These are phyloP conservation scores for Pulveroboletus sp. DNA, from an alignment of 768 basidiomycete species.

Conservation along the genomic window DNA sequence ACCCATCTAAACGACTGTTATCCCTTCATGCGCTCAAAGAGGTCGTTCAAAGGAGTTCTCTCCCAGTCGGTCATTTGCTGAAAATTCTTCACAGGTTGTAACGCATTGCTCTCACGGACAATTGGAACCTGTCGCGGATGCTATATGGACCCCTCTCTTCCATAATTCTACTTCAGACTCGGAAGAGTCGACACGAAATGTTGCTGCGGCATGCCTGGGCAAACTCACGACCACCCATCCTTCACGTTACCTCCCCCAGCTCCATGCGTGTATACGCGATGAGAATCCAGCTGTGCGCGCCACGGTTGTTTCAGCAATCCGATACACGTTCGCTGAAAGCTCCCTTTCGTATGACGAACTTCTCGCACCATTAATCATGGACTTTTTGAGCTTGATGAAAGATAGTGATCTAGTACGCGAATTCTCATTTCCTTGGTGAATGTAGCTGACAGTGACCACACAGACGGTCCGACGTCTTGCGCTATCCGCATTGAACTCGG, in stretches of 20 bases:
- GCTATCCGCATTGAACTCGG: slow-evolving; percentile 87
- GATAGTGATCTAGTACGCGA: slow-evolving; percentile 76
- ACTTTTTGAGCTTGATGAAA: slow-evolving; percentile 88
- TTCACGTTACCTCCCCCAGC: slow-evolving; percentile 83
- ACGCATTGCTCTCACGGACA: slow-evolving; percentile 84
- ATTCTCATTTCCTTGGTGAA: background rate
- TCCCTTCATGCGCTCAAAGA: slow-evolving; percentile 93
- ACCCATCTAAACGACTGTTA: slow-evolving; percentile 75
- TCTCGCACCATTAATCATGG: slow-evolving; percentile 80
- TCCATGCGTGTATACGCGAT: slow-evolving; percentile 78
- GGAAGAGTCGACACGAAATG: slow-evolving; percentile 90
- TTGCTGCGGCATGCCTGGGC: slow-evolving; percentile 94
- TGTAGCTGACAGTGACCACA: background rate
- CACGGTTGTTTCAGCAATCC: slow-evolving; percentile 87
- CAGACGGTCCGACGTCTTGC: slow-evolving; percentile 90
- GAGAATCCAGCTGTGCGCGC: slow-evolving; percentile 69
- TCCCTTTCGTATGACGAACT: slow-evolving; percentile 84
- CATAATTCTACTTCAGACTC: slow-evolving; percentile 77
- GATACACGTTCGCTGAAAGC: slow-evolving; percentile 86
- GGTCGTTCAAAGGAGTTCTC: slow-evolving; percentile 35
- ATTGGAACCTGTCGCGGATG: slow-evolving; percentile 80
- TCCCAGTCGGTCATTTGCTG: background rate
- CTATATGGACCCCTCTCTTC: slow-evolving; percentile 90
- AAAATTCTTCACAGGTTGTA: slow-evolving; percentile 57
- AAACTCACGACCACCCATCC: slow-evolving; percentile 93